Base-by-base conservation (phyloP, 1,284 basidiomycete species). In the Psilocybe mexicana region DNA sequence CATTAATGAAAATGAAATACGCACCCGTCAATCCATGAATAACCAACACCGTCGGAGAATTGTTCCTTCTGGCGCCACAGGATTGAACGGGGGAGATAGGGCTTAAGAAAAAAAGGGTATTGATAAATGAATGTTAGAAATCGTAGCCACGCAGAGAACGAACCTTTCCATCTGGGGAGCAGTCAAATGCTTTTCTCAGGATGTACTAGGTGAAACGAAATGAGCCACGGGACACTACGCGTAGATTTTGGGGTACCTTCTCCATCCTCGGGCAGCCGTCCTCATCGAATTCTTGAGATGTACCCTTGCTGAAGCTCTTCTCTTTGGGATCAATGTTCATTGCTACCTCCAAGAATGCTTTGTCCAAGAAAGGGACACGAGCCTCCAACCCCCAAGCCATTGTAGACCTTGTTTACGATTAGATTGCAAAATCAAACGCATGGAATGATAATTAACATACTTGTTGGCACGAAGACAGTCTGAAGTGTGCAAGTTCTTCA, bases 351-450 rank as follows among this genome's bases (percentile, higher is more conserved):
- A 99, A 82, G 85, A 99, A 99, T 35, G 85, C 78, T 79, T 96
- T 98, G 82, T 99, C 97, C 55, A 99, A 86, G 88, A 99, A 99
- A 12, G 97, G 97, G 1, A 99, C 97, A 57, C 97, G 93, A 3
- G 96, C 96, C 76, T 99, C 97, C 54, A 99, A 86, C 63, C 97
- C 97, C 96, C 97, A 99, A 1, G 97, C 97, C 97, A 99, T 99
- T 6, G 97, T 99, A 47, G 94, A 96, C 72, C 92, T 94, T 42
- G 56, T 58, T 43, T 36, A 54, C 35, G 36, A 35, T 36, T 52
- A 38, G 55, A 46, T 46, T 50, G 43, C 33, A 23, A 54, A 38
- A 43, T 45, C 40, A 30, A 42, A 44, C 48, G 40, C 23, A 57
- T 23, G 30, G 25, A 56, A 51, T 46, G 43, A 36, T 36, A 25